A percentile compares a stretch with the other conserved stretches of the same genome.
Evolutionary conservation across 2,329 filamentous ascomycete species (phyloP).

Genomic region (Phialemoniopsis sp.): DNA sequence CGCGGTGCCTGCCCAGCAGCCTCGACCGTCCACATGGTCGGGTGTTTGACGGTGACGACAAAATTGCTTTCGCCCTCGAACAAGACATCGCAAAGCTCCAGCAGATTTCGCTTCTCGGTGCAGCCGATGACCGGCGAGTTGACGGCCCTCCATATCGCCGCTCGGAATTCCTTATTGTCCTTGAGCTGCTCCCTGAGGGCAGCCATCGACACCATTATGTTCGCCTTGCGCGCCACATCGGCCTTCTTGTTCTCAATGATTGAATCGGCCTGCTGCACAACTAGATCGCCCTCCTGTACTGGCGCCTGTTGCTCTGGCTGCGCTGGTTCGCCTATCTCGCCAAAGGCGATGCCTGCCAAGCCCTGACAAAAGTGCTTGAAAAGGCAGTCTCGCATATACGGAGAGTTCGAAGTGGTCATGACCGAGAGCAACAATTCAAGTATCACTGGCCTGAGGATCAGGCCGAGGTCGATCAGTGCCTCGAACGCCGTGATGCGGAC

Average conservation of each 20-base stretch:
- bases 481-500: constrained; percentile 65
- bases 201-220: constrained; percentile 38
- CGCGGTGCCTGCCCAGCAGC: constrained; percentile 13
- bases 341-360: constrained; percentile 60
- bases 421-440: constrained; percentile 53
- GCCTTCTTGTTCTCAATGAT: constrained; percentile 38
- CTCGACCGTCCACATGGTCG: constrained; percentile 36
- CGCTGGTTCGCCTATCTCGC: constrained; percentile 54
- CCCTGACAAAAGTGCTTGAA: constrained; percentile 57
- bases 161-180: constrained; percentile 36
- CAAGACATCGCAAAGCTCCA: constrained; percentile 44
- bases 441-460: constrained; percentile 50
- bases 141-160: constrained; percentile 44
- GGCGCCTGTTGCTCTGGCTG: constrained; percentile 18
- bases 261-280: constrained; percentile 40
- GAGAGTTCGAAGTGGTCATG: constrained; percentile 59
- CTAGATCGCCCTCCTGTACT: constrained; percentile 28
- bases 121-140: constrained; percentile 41
- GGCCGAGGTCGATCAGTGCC: constrained; percentile 58
- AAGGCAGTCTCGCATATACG: constrained; percentile 56
- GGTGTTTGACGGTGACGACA: constrained; percentile 39
- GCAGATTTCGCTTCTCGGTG: constrained; percentile 42
- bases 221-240: constrained; percentile 41
- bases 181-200: constrained; percentile 46
- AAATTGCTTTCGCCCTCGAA: constrained; percentile 44